Conservation (phyloP, 2,329 filamentous ascomycete genomes). For the Rhytidhysteron rufulum region DNA sequence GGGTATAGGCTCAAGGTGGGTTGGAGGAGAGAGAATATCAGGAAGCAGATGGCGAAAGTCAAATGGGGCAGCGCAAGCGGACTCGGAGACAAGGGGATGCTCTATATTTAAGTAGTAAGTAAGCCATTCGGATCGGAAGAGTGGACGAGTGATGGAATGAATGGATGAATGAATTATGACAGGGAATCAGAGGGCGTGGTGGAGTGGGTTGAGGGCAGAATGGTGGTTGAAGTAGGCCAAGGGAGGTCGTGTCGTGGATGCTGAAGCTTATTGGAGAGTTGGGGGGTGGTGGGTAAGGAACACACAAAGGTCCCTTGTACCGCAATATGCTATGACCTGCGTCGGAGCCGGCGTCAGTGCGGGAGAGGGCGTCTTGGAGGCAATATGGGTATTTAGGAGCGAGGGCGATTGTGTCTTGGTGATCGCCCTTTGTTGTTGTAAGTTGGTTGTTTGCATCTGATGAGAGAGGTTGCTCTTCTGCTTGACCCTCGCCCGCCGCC, state of each 20-base stretch:
- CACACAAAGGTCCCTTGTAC: not conserved
- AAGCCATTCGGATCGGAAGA: not conserved
- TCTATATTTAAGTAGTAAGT: not conserved
- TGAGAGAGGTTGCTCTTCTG: no score
- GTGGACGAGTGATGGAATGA: not conserved
- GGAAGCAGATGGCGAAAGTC: not conserved
- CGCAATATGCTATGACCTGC: not conserved
- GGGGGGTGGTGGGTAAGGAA: not conserved
- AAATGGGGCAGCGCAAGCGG: not conserved
- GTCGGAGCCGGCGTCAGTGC: not conserved
- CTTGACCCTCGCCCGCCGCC: no score
- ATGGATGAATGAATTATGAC: not conserved
- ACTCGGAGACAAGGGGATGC: not conserved
- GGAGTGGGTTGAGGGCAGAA: not conserved
- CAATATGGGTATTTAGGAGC: no score
- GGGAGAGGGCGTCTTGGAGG: not conserved
- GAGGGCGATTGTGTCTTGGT: no score
- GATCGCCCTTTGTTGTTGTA: no score
- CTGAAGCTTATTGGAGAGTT: conserved; percentile 3
- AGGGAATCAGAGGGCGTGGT: not conserved
- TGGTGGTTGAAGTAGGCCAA: no score
- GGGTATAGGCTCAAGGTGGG: no score
- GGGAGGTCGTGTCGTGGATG: conserved; percentile 1
- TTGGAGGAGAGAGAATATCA: not conserved
- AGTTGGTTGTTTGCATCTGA: no score